These are phyloP conservation scores for Macrolepiota dolichaula DNA, from an alignment of 768 basidiomycete species.

Conservation along the genomic window DNA sequence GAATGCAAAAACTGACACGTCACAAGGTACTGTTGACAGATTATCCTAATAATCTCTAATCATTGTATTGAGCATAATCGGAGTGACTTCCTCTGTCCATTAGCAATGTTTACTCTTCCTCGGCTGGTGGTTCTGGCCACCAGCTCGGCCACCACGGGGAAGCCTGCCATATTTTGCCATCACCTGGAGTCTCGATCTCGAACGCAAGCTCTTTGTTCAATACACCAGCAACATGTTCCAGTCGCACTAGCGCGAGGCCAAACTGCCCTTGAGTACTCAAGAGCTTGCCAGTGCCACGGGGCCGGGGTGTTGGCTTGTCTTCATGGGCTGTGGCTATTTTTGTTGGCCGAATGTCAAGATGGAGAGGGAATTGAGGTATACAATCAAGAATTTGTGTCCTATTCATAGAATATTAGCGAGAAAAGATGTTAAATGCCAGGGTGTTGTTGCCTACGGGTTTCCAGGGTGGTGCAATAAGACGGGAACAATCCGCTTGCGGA, in stretches of 20 bases:
- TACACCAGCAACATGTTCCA: slow-evolving; percentile 67
- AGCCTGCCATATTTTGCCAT: slow-evolving; percentile 38
- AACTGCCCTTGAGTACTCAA: slow-evolving; percentile 56
- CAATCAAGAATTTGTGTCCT: slow-evolving; percentile 12
- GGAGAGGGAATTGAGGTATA: slow-evolving; percentile 23
- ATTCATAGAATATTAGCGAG: neutral
- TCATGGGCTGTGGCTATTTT: slow-evolving; percentile 10
- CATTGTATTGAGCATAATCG: neutral
- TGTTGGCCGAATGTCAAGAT: slow-evolving; percentile 33
- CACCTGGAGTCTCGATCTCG: slow-evolving; percentile 32
- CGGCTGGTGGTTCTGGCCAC: slow-evolving; percentile 35
- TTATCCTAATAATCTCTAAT: neutral
- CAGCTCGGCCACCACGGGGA: slow-evolving; percentile 67
- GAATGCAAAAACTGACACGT: neutral
- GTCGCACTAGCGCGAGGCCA: slow-evolving; percentile 76
- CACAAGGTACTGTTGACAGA: neutral
- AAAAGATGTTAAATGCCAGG: neutral
- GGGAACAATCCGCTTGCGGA: slow-evolving; percentile 88
- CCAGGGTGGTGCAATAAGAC: slow-evolving; percentile 49
- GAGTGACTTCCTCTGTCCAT: too few relatives aligned
- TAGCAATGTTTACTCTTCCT: neutral
- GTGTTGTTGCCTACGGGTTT: slow-evolving; percentile 29
- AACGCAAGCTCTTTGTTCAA: slow-evolving; percentile 44
- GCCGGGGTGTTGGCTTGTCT: slow-evolving; percentile 38
- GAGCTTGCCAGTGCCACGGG: slow-evolving; percentile 73